Conservation (phyloP, 352 stramenopile genomes). For the Hyaloperonospora arabidopsidis region DNA sequence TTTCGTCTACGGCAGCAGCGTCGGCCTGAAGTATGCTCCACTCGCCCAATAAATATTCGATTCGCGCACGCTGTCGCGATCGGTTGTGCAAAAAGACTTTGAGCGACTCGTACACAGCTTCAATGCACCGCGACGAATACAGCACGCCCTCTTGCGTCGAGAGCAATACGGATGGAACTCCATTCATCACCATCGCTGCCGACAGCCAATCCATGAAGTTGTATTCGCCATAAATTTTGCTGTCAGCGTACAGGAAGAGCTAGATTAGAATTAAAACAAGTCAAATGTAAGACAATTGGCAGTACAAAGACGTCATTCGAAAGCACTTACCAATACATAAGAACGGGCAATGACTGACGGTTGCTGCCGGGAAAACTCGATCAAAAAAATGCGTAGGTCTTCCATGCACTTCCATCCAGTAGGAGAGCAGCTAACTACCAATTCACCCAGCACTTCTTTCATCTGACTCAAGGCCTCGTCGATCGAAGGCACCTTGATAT, state of each 20-base stretch:
- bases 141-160: constrained; percentile 80
- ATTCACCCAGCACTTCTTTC: constrained; percentile 45
- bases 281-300: constrained; percentile 7
- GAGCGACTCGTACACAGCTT: constrained; percentile 80
- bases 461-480: constrained; percentile 46
- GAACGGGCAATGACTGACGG: constrained; percentile 69
- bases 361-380: constrained; percentile 60
- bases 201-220: constrained; percentile 83
- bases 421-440: constrained; percentile 50
- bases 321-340: constrained; percentile 63
- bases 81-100: constrained; percentile 76
- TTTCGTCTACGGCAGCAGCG: constrained; percentile 62
- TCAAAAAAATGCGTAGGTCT: constrained; percentile 68
- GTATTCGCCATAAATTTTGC: constrained; percentile 78
- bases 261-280: constrained; percentile 16
- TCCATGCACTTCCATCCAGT: constrained; percentile 70
- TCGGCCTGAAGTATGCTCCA: constrained; percentile 72
- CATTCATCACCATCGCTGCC: constrained; percentile 73
- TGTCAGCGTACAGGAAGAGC: constrained; percentile 80
- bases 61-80: constrained; percentile 67
- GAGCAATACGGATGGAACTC: constrained; percentile 69
- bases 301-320: not conserved
- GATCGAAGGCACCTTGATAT: constrained; percentile 54
- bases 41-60: constrained; percentile 77
- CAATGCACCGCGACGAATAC: constrained; percentile 65